Base-by-base conservation (phyloP, 768 basidiomycete species). In the Russula sp. region DNA sequence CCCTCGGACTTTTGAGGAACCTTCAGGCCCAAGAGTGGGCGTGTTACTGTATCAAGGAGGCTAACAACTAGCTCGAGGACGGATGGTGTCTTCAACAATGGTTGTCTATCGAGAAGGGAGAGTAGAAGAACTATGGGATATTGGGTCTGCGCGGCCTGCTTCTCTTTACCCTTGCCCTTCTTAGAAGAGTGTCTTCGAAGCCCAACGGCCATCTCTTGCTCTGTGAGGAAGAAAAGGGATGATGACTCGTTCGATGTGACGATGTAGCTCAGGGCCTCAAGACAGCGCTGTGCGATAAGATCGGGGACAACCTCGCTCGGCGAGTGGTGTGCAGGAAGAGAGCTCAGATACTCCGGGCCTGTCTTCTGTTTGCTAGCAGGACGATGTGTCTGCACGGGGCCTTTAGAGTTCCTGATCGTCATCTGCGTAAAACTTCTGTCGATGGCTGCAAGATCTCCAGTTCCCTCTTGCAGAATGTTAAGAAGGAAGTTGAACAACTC, bases 141-240 rank as follows among this genome's bases (percentile, higher is more conserved):
- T 67, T 95, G 88, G 0, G 87, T 87, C 69, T 90, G 88, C 0
- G 88, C 78, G 3, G 77, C 76, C 67, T 86, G 87, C 69, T 89
- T 93, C 71, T 98, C 95, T 73, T 97, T 98, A 22, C 93, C 95
- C 74, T 97, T 98, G 9, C 93, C 94, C 73, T 97, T 97, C 74
- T 88, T 91, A 20, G 82, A 82, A 7, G 79, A 74, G 13, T 78
- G 73, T 66, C 85, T 83, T 65, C 85, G 84, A 16, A 95, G 79
- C 48, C 88, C 87, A n/a, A 79, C 80, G 7, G 89, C 87, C 38
- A 93, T 77, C 66, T 99, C 97, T 66, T 98, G 93, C 73, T 99
- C 97, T 1, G 87, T 90, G 62, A 99, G 79, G 84, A 99, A 98
- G 81, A 95, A 98, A 18, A 92, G 74, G 0, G 94, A 88, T 1